Percentiles rank a stretch among this genome's conserved stretches.
phyloP scores from a whole-genome alignment of 2,329 filamentous ascomycete species.

The Diplocarpon mali region DNA sequence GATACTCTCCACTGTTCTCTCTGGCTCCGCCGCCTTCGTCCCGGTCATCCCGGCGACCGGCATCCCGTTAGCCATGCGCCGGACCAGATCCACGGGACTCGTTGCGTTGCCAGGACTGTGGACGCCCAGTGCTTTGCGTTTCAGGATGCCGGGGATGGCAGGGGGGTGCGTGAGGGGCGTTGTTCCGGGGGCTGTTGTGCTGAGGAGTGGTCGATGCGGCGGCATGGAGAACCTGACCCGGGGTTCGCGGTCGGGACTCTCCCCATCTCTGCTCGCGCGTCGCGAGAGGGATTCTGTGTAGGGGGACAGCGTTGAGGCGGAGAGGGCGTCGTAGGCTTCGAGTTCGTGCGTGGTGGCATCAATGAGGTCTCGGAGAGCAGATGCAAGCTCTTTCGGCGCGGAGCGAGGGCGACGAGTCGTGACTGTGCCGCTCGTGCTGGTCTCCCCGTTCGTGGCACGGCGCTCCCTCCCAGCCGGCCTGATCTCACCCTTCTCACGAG shows the following conservation, averaged over 20 bases:
- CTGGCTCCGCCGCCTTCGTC: not conserved
- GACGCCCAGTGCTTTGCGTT: not conserved
- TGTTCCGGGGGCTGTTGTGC: not conserved
- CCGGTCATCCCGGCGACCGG: not conserved
- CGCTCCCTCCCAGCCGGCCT: not conserved
- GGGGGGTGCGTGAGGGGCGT: not conserved
- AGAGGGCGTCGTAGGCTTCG: conserved; percentile 2
- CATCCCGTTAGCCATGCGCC: not conserved
- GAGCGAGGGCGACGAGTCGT: not conserved
- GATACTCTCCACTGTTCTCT: not conserved
- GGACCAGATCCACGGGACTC: not conserved
- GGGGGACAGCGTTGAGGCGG: not conserved
- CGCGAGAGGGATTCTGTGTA: not conserved
- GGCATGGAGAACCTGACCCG: no score
- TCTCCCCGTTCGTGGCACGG: not conserved
- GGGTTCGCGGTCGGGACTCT: not conserved
- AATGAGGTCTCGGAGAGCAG: not conserved
- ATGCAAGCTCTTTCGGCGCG: not conserved
- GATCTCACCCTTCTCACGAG: not conserved
- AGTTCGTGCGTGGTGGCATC: not conserved
- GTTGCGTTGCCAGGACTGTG: not conserved
- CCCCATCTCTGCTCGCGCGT: not conserved
- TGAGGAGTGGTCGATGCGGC: no score
- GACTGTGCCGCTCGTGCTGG: no score
- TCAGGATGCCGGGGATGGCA: not conserved